Percentiles rank a stretch among this genome's conserved stretches.
phyloP scores from a whole-genome alignment of 2,329 filamentous ascomycete species.

The Fusarium tupiense region DNA sequence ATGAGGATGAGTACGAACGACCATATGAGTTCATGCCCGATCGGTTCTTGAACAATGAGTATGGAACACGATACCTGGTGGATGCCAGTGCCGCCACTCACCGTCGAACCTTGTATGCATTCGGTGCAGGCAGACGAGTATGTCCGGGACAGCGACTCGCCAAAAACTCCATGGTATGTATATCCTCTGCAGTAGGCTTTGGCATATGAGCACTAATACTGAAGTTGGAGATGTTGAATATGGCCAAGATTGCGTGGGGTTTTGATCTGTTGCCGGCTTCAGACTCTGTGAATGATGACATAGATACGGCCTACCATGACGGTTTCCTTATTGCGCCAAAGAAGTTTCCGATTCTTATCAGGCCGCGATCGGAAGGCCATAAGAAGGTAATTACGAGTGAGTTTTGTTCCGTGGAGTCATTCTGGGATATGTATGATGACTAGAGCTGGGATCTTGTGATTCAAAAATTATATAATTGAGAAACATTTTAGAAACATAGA shows the following conservation, averaged over 20 bases:
- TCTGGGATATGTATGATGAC: not conserved
- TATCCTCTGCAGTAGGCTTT: no score
- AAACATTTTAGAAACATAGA: no score
- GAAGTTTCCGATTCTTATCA: not conserved
- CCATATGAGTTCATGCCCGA: not conserved
- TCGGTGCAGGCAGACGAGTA: not conserved
- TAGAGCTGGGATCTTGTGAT: not conserved
- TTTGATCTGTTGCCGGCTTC: not conserved
- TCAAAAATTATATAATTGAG: no score
- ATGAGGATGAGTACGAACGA: not conserved
- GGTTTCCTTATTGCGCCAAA: not conserved
- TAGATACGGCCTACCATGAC: not conserved
- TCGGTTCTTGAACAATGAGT: not conserved
- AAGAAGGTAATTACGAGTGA: not conserved
- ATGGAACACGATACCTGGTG: not conserved
- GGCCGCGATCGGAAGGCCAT: not conserved
- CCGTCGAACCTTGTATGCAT: not conserved
- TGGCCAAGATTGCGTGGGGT: conserved; percentile 1
- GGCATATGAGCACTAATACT: not conserved
- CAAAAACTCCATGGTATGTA: conserved; percentile 3
- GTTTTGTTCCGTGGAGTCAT: not conserved
- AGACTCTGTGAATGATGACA: not conserved
- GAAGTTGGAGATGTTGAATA: not conserved
- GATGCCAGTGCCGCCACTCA: not conserved
- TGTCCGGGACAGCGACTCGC: not conserved